Evolutionary conservation across 2,329 filamentous ascomycete species (phyloP), one percentile per base, ranked within the genome.

Genomic region (Alternaria viburni): DNA sequence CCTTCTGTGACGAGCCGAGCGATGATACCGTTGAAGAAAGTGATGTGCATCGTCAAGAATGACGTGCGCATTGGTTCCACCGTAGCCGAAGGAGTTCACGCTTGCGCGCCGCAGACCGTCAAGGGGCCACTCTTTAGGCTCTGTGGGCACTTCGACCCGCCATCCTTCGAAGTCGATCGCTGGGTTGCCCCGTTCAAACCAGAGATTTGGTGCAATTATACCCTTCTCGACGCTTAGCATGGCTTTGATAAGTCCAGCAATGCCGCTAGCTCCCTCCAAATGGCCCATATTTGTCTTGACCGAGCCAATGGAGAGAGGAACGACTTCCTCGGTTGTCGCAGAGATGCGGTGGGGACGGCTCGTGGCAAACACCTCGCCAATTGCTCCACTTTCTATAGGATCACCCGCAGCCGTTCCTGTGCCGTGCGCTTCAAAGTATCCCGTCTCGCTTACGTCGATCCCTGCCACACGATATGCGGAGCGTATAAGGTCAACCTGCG

Each of bases 251-350:
- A 83, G 46, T 19, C 76, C 75, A n/a, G 76, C 76, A 5, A 82
- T 65, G 11, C 79, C 80, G 19, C 76, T 76, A 5, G 78, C 75
- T 9, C 76, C 80, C 70, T 83, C 80, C 3, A 78, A 73, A 62
- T 83, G 82, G 6, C 82, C 81, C 51, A 83, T 76, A 28, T 83
- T 80, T 75, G 70, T 82, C 79, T 64, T 74, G 21, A 74, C 21
- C 5, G 72, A 67, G 3, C 71, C 69, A 46, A 71, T 55, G 9
- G 46, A 54, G 13, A 68, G 61, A 6, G 61, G 59, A 51, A 57
- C 51, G 28, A 50, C 25, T n/a, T 52, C 47, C n/a, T 63, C 56
- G 15, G 56, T 54, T 28, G 30, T 43, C 57, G 49, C 58, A 50
- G 28, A 44, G 10, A 15, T 41, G 30, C 43, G 50, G 44, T 30